phyloP scores from a whole-genome alignment of 75 land plant species.

The Isoetes taiwanensis region DNA sequence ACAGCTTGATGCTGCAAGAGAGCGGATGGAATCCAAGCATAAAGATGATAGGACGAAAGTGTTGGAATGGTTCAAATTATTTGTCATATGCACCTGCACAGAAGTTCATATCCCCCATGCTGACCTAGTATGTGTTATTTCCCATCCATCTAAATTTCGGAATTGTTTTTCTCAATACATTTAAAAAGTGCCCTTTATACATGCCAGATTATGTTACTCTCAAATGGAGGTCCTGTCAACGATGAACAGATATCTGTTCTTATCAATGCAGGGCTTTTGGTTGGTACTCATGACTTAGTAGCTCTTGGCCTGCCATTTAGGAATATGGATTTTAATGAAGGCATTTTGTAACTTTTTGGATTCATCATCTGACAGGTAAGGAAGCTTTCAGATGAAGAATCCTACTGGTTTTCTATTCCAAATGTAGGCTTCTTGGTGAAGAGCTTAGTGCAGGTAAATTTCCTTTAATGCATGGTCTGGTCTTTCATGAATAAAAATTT shows the following conservation, averaged over 20 bases:
- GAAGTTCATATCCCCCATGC: too few relatives aligned
- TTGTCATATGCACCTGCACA: too few relatives aligned
- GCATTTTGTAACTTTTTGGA: neutral
- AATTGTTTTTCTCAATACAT: conserved; percentile 24
- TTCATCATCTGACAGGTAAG: conserved; percentile 34
- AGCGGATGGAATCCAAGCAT: conserved; percentile 32
- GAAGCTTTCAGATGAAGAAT: conserved; percentile 59
- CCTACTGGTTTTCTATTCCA: conserved; percentile 91
- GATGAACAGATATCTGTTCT: conserved; percentile 68
- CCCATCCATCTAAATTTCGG: conserved; percentile 44
- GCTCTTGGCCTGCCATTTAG: too few relatives aligned
- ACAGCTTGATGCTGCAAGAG: conserved; percentile 49
- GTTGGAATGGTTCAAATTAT: conserved; percentile 58
- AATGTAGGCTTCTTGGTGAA: conserved; percentile 63
- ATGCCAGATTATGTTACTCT: conserved; percentile 45
- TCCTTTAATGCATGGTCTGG: neutral
- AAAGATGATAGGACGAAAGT: conserved; percentile 20
- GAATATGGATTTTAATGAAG: too few relatives aligned
- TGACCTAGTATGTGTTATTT: too few relatives aligned
- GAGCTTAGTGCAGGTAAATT: conserved; percentile 56
- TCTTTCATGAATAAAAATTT: neutral
- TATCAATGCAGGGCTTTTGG: conserved; percentile 81
- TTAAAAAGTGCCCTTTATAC: neutral
- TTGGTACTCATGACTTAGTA: conserved; percentile 18
- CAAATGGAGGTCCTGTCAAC: conserved; percentile 46